Evolutionary conservation across 2,329 filamentous ascomycete genomes (phyloP).

Genomic region (Lomentospora prolificans): DNA sequence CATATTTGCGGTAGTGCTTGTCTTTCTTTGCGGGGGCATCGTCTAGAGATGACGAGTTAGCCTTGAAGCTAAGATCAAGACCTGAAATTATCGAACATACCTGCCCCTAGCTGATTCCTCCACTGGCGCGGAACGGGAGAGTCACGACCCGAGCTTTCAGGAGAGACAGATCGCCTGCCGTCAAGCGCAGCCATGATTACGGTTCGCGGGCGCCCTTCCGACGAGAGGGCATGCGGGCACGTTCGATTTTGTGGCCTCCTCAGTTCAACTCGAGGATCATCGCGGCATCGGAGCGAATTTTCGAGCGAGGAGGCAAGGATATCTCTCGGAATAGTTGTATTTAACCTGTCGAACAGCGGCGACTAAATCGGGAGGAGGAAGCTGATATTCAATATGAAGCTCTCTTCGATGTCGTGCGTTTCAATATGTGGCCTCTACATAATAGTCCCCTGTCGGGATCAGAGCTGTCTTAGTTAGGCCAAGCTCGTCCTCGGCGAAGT

Average conservation of each 20-base stretch:
- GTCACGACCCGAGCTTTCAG: constrained; percentile 73
- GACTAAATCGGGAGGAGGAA: neutral
- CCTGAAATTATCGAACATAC: constrained; percentile 36
- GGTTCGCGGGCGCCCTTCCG: neutral
- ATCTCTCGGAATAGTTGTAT: neutral
- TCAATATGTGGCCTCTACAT: neutral
- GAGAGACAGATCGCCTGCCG: constrained; percentile 54
- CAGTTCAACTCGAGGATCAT: neutral
- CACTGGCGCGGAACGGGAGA: constrained; percentile 67
- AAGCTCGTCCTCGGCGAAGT: neutral
- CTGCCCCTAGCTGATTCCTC: constrained; percentile 67
- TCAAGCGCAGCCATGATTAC: neutral
- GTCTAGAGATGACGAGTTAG: constrained; percentile 27
- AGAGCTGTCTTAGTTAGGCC: neutral
- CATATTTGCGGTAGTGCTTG: constrained; percentile 78
- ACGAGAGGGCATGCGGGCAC: neutral
- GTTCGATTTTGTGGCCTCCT: neutral
- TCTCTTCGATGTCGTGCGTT: neutral
- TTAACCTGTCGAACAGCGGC: neutral
- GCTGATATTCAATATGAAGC: neutral
- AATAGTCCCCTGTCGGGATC: neutral
- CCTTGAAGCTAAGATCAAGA: neutral
- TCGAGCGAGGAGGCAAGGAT: neutral
- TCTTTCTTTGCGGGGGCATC: constrained; percentile 44
- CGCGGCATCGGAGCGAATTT: neutral